A percentile compares a stretch with the other conserved stretches of the same genome.
Evolutionary conservation across 495 filamentous ascomycete species (phyloP).

Genomic region (Lophium mytilinum): DNA sequence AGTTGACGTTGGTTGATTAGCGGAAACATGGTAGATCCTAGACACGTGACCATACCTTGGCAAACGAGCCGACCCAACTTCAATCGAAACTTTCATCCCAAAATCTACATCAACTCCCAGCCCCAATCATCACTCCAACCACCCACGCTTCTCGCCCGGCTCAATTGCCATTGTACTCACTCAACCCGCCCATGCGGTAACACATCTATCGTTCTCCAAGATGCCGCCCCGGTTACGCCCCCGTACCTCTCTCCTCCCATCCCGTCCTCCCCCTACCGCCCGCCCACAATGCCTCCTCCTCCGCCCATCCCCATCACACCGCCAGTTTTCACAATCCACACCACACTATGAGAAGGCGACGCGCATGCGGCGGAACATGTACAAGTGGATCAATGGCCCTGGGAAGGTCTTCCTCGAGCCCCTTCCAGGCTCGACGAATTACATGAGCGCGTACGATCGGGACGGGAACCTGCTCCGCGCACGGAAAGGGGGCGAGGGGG

Average conservation of each 20-base stretch:
- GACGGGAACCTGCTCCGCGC: conserved; percentile 36
- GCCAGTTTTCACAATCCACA: conserved; percentile 44
- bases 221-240: conserved; percentile 24
- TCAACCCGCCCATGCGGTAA: conserved; percentile 8
- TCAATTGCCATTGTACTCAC: neutral
- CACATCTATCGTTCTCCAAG: neutral
- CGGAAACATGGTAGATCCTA: neutral
- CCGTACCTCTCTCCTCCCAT: conserved; percentile 1
- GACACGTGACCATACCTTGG: neutral
- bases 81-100: neutral
- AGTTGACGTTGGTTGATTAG: too few relatives aligned
- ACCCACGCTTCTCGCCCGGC: neutral
- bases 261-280: conserved; percentile 5
- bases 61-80: neutral
- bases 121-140: neutral
- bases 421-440: conserved; percentile 54
- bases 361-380: conserved; percentile 51
- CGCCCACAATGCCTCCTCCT: conserved; percentile 2
- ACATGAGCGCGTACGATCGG: conserved; percentile 47
- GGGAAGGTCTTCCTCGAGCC: conserved; percentile 51
- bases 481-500: conserved; percentile 4
- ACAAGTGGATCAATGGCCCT: conserved; percentile 55
- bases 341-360: conserved; percentile 31
- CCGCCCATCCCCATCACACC: neutral
- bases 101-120: neutral